Percentiles rank a stretch among this genome's conserved stretches.
Evolutionary conservation across 2,329 filamentous ascomycete genomes (phyloP).

Genomic region (Rutstroemia sp.): DNA sequence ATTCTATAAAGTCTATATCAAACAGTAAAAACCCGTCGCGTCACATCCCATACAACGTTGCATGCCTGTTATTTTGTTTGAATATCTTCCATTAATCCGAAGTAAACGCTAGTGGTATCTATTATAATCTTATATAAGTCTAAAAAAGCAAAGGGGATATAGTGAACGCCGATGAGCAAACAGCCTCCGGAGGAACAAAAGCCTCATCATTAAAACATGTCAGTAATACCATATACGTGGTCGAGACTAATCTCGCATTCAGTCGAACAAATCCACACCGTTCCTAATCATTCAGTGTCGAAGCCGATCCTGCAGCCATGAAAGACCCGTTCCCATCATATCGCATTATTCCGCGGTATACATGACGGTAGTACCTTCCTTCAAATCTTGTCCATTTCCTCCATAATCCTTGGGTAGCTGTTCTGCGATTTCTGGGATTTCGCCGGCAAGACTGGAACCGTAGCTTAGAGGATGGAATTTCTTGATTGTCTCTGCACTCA

Average conservation of each 20-base stretch:
- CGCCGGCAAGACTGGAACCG: slow-evolving; percentile 59
- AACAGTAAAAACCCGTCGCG: too few species aligned
- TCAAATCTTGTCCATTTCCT: slow-evolving; percentile 52
- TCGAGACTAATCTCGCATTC: neutral
- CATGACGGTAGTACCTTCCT: slow-evolving; percentile 27
- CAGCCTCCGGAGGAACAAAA: neutral
- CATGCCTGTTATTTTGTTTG: too few species aligned
- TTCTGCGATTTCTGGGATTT: slow-evolving; percentile 50
- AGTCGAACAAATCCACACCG: too few species aligned
- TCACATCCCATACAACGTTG: too few species aligned
- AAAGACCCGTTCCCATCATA: neutral
- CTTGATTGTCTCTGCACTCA: slow-evolving; percentile 65
- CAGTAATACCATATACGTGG: neutral
- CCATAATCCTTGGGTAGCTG: slow-evolving; percentile 72
- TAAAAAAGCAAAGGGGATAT: slow-evolving; percentile 8
- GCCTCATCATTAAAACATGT: neutral
- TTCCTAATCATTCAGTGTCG: neutral
- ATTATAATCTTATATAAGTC: neutral
- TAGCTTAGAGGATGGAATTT: slow-evolving; percentile 75
- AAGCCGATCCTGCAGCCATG: neutral
- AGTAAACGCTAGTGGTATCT: neutral
- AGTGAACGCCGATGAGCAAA: neutral
- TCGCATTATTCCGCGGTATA: slow-evolving; percentile 14
- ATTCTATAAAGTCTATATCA: too few species aligned
- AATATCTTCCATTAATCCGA: neutral